Base-by-base conservation (phyloP, 345 rosid genomes). In the Mercurialis annua region DNA sequence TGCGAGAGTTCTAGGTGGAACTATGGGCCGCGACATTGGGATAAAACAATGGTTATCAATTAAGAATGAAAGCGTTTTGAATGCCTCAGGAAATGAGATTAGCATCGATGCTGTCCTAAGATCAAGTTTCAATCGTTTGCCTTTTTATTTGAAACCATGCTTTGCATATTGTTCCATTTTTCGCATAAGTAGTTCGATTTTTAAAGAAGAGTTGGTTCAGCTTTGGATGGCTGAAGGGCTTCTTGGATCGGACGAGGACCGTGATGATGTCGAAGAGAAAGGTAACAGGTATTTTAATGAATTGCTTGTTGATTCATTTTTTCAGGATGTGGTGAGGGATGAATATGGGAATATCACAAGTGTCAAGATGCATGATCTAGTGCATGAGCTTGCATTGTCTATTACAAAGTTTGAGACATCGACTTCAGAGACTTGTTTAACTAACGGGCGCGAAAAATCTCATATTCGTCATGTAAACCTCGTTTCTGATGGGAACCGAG, bases 351-450 rank as follows among this genome's bases (percentile, higher is more conserved):
- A 38, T 16, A 38, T 75, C 12, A 34, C 1, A 3, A 0, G 10
- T 0, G 65, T 69, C 46, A 75, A 71, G 47, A 78, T 78, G 75
- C 81, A 78, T 46, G 81, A 78, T 57, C 50, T 70, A 38, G 33
- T 74, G 3, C 76, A 68, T 59, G 74, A 68, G 59, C 76, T 79
- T 55, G 79, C 79, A 0, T 29, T 30, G 4, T 71, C 59, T 12
- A 5, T 79, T 14, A 52, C 72, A 8, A 68, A 59, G 15, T 53
- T 29, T 11, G 72, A 72, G 36, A 55, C 44, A 4, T 42, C 51
- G 56, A 31, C 21, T 17, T 6, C 33, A 23, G 33, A 24, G 23
- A 44, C 0, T 0, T 21, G 11, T 55, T 18, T 34, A 4, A 34
- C 23, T 1, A 34, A 10, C 1, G 12, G 0, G 1, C 49, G 42